These are phyloP conservation scores for Telfairia occidentalis DNA, from an alignment of 331 rosid genomes.

Conservation along the genomic window DNA sequence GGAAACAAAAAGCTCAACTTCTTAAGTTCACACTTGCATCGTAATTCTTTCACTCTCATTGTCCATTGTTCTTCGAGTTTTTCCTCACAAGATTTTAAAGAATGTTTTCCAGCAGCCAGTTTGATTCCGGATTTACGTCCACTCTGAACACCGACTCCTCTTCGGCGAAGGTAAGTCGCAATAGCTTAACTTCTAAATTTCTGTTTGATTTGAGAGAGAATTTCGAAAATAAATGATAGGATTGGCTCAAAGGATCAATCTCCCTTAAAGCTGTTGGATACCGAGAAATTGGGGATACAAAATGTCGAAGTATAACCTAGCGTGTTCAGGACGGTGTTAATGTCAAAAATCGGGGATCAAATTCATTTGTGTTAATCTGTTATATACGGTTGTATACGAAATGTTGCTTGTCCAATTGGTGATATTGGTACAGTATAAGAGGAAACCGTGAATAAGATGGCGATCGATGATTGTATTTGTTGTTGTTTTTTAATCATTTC, in stretches of 20 bases:
- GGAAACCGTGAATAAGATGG: neutral
- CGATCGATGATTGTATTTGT: neutral
- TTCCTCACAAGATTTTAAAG: conserved; percentile 24
- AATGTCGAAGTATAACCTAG: neutral
- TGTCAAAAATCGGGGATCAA: neutral
- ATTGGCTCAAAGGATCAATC: neutral
- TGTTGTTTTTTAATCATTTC: neutral
- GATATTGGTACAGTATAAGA: neutral
- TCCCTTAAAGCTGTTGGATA: neutral
- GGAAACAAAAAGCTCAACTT: conserved; percentile 22
- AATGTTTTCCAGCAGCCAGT: conserved; percentile 81
- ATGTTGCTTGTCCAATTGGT: neutral
- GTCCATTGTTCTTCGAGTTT: neutral
- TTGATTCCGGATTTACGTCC: conserved; percentile 52
- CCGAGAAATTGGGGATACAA: neutral
- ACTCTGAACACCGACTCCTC: conserved; percentile 56
- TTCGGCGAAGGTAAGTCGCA: conserved; percentile 37
- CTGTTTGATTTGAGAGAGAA: neutral
- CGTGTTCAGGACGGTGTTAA: neutral
- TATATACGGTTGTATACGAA: neutral
- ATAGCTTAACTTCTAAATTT: neutral
- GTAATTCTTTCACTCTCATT: neutral
- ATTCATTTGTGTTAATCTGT: neutral
- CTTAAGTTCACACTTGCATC: neutral
- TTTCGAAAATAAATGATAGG: too few relatives aligned